Evolutionary conservation across 139 green algal species (phyloP).

Genomic region (Chlamydomonas eustigma): DNA sequence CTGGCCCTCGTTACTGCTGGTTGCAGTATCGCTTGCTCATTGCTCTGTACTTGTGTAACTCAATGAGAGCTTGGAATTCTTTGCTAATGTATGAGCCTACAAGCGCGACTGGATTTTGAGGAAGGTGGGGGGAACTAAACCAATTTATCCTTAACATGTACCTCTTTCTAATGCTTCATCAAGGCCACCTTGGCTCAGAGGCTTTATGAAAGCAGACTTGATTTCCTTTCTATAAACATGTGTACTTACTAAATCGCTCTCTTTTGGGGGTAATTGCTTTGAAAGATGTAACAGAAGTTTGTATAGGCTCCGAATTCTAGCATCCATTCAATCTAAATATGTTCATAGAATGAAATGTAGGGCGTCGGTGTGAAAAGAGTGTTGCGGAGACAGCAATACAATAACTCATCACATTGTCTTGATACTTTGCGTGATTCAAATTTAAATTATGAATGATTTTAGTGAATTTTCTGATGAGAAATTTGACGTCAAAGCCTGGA

Average conservation of each 20-base stretch:
- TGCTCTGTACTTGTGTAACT: not conserved
- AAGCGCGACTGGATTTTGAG: not conserved
- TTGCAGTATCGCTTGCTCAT: not conserved
- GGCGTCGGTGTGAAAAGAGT: no score
- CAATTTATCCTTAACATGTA: not conserved
- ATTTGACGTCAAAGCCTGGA: constrained; percentile 60
- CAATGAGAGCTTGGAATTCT: not conserved
- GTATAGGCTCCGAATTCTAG: not conserved
- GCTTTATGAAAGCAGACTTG: not conserved
- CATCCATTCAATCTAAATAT: no score
- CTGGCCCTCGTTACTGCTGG: no score
- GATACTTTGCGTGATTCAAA: no score
- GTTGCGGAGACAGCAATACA: no score
- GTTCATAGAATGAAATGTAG: no score
- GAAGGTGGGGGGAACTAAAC: not conserved
- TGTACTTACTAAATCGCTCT: not conserved
- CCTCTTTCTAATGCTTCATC: not conserved
- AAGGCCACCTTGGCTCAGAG: not conserved
- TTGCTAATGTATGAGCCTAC: not conserved
- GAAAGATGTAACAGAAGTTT: not conserved
- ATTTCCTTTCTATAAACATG: not conserved
- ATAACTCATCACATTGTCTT: no score
- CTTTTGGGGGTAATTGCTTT: not conserved
- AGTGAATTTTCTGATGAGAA: constrained; percentile 44
- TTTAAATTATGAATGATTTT: constrained; percentile 31